A percentile compares a stretch with the other conserved stretches of the same genome.
Conservation (phyloP, 192 early-diverging fungal genomes). For the Kickxella alabastrina region DNA sequence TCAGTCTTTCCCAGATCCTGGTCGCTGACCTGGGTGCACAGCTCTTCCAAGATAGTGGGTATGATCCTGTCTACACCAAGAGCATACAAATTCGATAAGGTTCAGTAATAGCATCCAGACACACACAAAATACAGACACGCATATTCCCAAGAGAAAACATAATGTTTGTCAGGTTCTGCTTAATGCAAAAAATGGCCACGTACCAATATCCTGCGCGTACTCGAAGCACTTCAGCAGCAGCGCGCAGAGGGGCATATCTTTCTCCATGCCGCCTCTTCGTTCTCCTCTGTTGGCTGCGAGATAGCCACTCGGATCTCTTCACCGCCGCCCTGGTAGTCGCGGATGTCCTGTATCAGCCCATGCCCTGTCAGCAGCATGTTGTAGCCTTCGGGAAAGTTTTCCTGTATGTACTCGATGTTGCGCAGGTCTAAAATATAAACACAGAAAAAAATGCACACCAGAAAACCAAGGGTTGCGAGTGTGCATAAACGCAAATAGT, state of each 20-base stretch:
- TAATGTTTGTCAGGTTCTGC: too few relatives aligned
- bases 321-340: slow-evolving; percentile 35
- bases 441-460: background rate
- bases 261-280: slow-evolving; percentile 86
- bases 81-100: too few relatives aligned
- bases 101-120: too few relatives aligned
- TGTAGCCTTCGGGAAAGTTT: slow-evolving; percentile 30
- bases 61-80: slow-evolving; percentile 54
- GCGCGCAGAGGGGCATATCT: slow-evolving; percentile 75
- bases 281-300: slow-evolving; percentile 74
- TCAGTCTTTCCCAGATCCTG: slow-evolving; percentile 16
- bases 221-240: slow-evolving; percentile 79
- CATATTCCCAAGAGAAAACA: too few relatives aligned
- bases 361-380: slow-evolving; percentile 15
- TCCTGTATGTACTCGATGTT: slow-evolving; percentile 27
- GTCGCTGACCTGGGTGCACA: slow-evolving; percentile 58
- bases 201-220: slow-evolving; percentile 72
- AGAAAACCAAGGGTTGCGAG: background rate
- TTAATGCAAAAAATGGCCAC: slow-evolving; percentile 9
- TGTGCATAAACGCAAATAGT: too few relatives aligned
- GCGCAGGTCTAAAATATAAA: slow-evolving; percentile 26
- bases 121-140: too few relatives aligned
- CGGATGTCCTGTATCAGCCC: slow-evolving; percentile 33
- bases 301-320: slow-evolving; percentile 66
- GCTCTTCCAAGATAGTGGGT: slow-evolving; percentile 61